phyloP scores from a whole-genome alignment of 2,329 filamentous ascomycete species.

The Rhynchosporium secalis region DNA sequence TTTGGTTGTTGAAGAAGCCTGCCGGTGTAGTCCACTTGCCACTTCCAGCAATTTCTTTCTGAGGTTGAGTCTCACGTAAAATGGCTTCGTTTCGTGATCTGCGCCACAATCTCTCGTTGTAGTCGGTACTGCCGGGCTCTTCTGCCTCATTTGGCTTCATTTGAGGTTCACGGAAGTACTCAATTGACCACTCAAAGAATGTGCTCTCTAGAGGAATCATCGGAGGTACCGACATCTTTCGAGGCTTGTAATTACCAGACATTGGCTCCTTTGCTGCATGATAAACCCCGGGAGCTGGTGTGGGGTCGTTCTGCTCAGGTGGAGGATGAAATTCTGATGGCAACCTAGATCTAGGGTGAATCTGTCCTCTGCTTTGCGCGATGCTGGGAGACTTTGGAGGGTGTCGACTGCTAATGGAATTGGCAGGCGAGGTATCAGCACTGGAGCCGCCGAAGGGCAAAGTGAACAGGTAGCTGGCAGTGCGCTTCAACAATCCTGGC shows the following conservation, averaged over 20 bases:
- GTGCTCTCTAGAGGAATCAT: slow-evolving; percentile 75
- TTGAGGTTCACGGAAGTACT: slow-evolving; percentile 96
- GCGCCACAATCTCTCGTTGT: slow-evolving; percentile 92
- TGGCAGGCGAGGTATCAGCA: slow-evolving; percentile 34
- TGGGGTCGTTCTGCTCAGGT: slow-evolving; percentile 73
- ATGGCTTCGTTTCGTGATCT: slow-evolving; percentile 91
- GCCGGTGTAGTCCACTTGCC: slow-evolving; percentile 84
- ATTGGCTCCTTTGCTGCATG: slow-evolving; percentile 74
- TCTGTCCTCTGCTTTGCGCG: slow-evolving; percentile 29
- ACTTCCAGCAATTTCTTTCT: slow-evolving; percentile 83
- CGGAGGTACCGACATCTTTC: slow-evolving; percentile 59
- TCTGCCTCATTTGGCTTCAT: slow-evolving; percentile 97
- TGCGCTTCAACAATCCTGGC: slow-evolving; percentile 61
- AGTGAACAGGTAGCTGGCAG: slow-evolving; percentile 61
- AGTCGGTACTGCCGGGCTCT: slow-evolving; percentile 93
- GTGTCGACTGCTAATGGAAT: slow-evolving; percentile 27
- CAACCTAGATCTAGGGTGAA: slow-evolving; percentile 45
- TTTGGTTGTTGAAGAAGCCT: slow-evolving; percentile 83
- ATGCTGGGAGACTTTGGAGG: slow-evolving; percentile 33
- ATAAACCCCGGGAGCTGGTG: slow-evolving; percentile 67
- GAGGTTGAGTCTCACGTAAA: slow-evolving; percentile 86
- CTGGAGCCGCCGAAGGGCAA: slow-evolving; percentile 48
- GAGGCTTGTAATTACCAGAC: slow-evolving; percentile 71
- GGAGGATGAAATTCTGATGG: slow-evolving; percentile 61
- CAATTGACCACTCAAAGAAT: slow-evolving; percentile 94